These are phyloP conservation scores for Solanum chacoense DNA, from an alignment of 305 asterid species.

Conservation along the genomic window DNA sequence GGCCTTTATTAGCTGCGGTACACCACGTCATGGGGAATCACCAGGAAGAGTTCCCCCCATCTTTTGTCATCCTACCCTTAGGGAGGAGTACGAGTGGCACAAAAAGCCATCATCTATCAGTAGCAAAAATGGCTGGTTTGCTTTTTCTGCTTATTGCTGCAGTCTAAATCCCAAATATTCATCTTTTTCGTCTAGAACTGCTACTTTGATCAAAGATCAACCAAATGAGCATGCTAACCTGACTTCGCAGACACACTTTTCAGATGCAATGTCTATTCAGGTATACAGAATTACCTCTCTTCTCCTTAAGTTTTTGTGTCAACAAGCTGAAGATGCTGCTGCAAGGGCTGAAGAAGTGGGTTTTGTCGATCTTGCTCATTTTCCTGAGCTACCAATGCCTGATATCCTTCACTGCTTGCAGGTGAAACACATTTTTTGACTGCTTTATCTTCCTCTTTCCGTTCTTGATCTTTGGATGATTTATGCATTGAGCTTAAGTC, in stretches of 20 bases:
- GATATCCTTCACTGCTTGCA: slow-evolving; percentile 89
- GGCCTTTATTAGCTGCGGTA: slow-evolving; percentile 78
- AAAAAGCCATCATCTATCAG: slow-evolving; percentile 59
- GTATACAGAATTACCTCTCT: slow-evolving; percentile 65
- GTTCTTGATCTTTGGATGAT: not conserved
- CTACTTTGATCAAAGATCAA: slow-evolving; percentile 44
- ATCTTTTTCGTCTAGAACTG: slow-evolving; percentile 30
- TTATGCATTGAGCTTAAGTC: not conserved
- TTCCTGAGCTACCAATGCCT: slow-evolving; percentile 98
- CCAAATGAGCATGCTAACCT: slow-evolving; percentile 17
- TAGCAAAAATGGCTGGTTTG: slow-evolving; percentile 88
- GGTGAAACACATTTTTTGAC: slow-evolving; percentile 24
- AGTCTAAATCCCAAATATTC: slow-evolving; percentile 38
- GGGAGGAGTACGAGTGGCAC: slow-evolving; percentile 79
- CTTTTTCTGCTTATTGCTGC: slow-evolving; percentile 71
- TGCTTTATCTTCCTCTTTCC: not conserved
- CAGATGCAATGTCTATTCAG: slow-evolving; percentile 68
- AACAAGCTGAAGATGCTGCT: slow-evolving; percentile 73
- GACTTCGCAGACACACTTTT: slow-evolving; percentile 41
- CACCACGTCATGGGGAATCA: slow-evolving; percentile 64
- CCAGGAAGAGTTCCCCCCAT: slow-evolving; percentile 41
- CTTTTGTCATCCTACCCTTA: slow-evolving; percentile 47
- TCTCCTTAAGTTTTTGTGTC: slow-evolving; percentile 66
- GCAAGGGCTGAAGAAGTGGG: slow-evolving; percentile 85
- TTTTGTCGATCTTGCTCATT: slow-evolving; percentile 69